Evolutionary conservation across 2,329 filamentous ascomycete genomes (phyloP), one percentile per base, ranked within the genome.

Genomic region (Sporothrix euskadiensis): DNA sequence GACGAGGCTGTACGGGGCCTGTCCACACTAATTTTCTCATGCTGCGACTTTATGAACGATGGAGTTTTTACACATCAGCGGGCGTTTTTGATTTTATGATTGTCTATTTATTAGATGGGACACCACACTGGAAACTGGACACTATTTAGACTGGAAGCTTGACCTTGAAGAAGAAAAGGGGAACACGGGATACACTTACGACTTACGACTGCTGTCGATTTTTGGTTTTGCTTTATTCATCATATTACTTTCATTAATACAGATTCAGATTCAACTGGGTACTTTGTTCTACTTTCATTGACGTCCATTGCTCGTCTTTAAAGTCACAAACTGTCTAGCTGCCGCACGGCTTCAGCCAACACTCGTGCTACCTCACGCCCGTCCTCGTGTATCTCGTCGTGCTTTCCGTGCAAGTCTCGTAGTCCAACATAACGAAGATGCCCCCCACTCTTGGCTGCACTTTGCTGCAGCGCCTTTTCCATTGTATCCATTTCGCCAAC

Each of bases 341-440:
- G 74, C 26, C 65, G 41, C 56, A 77, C 47, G n/a, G 80, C 78
- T 70, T 80, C 77, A n/a, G 77, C 77, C 57, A 87, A 79, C 22
- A 87, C 80, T 70, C 81, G 81, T 39, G 86, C 88, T 68, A 92
- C 79, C 76, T 89, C 86, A 47, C 79, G 79, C 19, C 90, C 90
- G 73, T 88, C 84, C 78, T 86, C 79, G 88, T 90, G 92, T 2
- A 91, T 83, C 76, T 87, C 85, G 80, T 92, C 87, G 80, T 94
- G 91, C 52, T 83, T 83, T 4, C 88, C 91, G 9, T 79, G 80
- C 70, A 90, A 78, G 77, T 88, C 84, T 75, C 80, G 83, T 47
- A 80, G 85, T 74, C 80, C 81, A 79, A 81, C 75, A 30, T 85
- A 41, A 4, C 74, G 32, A 1, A 57, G 59, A 75, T 77, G 78